Base-by-base conservation (phyloP, 805 yeast genomes). In the Candida oleophila region DNA sequence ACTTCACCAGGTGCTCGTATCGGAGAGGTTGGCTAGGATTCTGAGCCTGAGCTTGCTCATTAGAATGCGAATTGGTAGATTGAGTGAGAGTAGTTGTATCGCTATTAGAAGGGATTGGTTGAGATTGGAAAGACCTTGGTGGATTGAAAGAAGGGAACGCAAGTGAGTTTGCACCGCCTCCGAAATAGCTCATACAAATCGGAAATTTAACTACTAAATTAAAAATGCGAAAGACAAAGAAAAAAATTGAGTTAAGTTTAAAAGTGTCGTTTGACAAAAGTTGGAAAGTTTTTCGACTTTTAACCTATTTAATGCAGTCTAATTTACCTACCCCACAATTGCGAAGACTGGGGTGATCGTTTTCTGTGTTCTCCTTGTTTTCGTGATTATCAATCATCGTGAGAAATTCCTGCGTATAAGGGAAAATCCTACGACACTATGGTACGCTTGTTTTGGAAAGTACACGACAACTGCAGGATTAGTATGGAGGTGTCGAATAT, bases 141-240 rank as follows among this genome's bases (percentile, higher is more conserved):
- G 57, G 62, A 47, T 50, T 53, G 41, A 56, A 57, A 22, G 63
- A 56, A 19, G 63, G 59, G 43, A 59, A 60, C 21, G 64, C 38
- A 22, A 60, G 50, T 22, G 58, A 56, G 33, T 56, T 59, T 21
- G 51, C 45, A 18, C 42, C 41, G 32, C 42, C 44, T 35, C 47
- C 36, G 48, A 49, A 59, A 46, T 52, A 57, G 42, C 61, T 56
- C 63, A 59, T 56, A 15, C 7, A 15, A 33, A 25, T 25, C 30
- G n/a, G n/a, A n/a, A n/a, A n/a, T n/a, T n/a, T n/a, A n/a, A n/a
- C n/a, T n/a, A n/a, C n/a, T n/a, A n/a, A n/a, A n/a, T n/a, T n/a
- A n/a, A n/a, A n/a, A n/a, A n/a, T n/a, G n/a, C n/a, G n/a, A n/a
- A n/a, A n/a, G n/a, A n/a, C n/a, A n/a, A n/a, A n/a, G n/a, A n/a